phyloP scores from a whole-genome alignment of 257 asterid species.

The Jacaranda copaia region DNA sequence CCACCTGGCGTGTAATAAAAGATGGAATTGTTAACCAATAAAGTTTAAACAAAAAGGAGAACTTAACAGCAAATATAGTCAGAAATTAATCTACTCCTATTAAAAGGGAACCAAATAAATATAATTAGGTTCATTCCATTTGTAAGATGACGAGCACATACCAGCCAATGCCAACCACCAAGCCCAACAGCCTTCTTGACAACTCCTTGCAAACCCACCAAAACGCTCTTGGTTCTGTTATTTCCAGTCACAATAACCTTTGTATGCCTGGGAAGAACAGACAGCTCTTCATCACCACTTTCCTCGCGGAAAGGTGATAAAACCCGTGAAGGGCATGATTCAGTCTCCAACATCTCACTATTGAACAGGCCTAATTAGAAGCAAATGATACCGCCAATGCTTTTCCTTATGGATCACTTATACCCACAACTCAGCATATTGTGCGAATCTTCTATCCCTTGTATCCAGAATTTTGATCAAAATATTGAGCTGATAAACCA shows the following conservation, averaged over 20 bases:
- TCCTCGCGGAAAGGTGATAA: slow-evolving; percentile 82
- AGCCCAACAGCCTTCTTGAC: slow-evolving; percentile 99
- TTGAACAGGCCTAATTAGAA: slow-evolving; percentile 37
- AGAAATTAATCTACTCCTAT: not conserved
- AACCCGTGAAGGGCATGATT: slow-evolving; percentile 72
- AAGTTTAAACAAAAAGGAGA: not conserved
- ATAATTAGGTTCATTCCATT: slow-evolving; percentile 9
- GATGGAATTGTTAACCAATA: not conserved
- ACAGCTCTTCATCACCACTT: slow-evolving; percentile 88
- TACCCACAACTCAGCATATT: slow-evolving; percentile 35
- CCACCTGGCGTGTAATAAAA: too few species aligned
- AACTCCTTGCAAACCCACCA: slow-evolving; percentile 96
- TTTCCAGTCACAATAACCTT: slow-evolving; percentile 96
- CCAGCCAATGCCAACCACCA: slow-evolving; percentile 99
- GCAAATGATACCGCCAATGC: slow-evolving; percentile 15
- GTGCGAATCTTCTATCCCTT: slow-evolving; percentile 28
- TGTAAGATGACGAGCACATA: slow-evolving; percentile 37
- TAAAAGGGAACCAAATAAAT: not conserved
- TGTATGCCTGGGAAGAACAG: slow-evolving; percentile 97
- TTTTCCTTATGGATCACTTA: slow-evolving; percentile 24
- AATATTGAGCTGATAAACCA: slow-evolving; percentile 15
- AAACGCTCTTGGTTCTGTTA: slow-evolving; percentile 92
- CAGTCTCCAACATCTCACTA: slow-evolving; percentile 69
- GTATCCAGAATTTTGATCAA: slow-evolving; percentile 23
- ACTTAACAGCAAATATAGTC: not conserved